Percentiles rank a stretch among this genome's conserved stretches.
These are phyloP conservation scores for Endothia cerciana DNA, from an alignment of 2,329 filamentous ascomycete species.

Conservation along the genomic window DNA sequence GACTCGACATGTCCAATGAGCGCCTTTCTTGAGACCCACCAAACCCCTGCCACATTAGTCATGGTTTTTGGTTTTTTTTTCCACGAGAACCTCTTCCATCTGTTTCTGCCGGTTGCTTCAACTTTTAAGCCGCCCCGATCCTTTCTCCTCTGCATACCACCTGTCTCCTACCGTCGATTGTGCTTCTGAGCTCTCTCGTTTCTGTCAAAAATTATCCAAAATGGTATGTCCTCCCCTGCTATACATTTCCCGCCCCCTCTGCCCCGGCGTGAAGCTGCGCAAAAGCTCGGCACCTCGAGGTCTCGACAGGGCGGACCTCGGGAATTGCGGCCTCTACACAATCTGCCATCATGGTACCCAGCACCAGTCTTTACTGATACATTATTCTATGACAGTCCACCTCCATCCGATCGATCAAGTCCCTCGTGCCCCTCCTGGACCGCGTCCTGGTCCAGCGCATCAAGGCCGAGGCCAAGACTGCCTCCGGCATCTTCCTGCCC, in stretches of 20 bases:
- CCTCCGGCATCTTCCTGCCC: slow-evolving; percentile 95
- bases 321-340: background rate
- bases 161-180: background rate
- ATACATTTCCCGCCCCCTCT: too few species aligned
- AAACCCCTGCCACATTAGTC: slow-evolving; percentile 27
- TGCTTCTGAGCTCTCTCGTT: background rate
- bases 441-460: slow-evolving; percentile 95
- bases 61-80: slow-evolving; percentile 29
- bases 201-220: background rate
- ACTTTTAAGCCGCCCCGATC: background rate
- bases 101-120: slow-evolving; percentile 24
- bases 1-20: background rate
- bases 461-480: slow-evolving; percentile 96
- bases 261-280: background rate
- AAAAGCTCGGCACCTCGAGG: slow-evolving; percentile 5
- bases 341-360: background rate
- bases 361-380: background rate
- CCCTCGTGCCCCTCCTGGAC: slow-evolving; percentile 93
- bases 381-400: slow-evolving; percentile 53
- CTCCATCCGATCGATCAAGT: slow-evolving; percentile 92
- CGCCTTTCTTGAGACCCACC: background rate
- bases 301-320: background rate
- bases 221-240: slow-evolving; percentile 10
- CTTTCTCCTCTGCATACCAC: background rate
- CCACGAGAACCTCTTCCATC: slow-evolving; percentile 21